These are phyloP conservation scores for Akebia trifoliata DNA, from an alignment of 164 flowering plant species.

Conservation along the genomic window DNA sequence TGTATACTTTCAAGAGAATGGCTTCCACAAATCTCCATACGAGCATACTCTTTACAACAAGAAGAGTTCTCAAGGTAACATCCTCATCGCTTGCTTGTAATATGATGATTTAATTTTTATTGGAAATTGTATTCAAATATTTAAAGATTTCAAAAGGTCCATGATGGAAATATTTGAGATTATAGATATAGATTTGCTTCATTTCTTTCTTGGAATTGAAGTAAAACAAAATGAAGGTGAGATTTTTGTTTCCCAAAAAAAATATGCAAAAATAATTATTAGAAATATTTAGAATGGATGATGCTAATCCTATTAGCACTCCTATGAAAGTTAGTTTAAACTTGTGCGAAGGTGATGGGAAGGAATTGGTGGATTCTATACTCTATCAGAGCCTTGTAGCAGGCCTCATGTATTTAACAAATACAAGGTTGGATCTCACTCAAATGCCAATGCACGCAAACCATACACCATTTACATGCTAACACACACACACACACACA, in stretches of 20 bases:
- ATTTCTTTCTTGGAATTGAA: conserved; percentile 7
- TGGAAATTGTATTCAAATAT: no score
- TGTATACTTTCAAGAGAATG: neutral
- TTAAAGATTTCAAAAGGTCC: no score
- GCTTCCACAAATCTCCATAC: neutral
- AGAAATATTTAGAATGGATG: conserved; percentile 1
- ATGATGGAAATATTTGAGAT: no score
- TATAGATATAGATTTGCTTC: no score
- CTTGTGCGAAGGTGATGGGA: neutral
- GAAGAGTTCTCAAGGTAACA: no score
- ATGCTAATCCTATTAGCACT: conserved; percentile 1
- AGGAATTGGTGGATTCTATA: neutral
- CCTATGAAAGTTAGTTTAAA: neutral
- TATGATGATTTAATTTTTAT: no score
- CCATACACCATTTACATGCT: no score
- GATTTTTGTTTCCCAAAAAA: neutral
- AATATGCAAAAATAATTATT: conserved; percentile 12
- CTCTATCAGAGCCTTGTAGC: neutral
- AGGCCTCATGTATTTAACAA: neutral
- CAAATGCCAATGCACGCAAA: no score
- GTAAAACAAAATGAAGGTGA: neutral
- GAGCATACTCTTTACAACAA: no score
- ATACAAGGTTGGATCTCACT: neutral
- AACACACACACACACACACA: no score
- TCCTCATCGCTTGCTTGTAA: no score